Conservation (phyloP, 495 filamentous ascomycete genomes). For the Chaetomium fimeti region DNA sequence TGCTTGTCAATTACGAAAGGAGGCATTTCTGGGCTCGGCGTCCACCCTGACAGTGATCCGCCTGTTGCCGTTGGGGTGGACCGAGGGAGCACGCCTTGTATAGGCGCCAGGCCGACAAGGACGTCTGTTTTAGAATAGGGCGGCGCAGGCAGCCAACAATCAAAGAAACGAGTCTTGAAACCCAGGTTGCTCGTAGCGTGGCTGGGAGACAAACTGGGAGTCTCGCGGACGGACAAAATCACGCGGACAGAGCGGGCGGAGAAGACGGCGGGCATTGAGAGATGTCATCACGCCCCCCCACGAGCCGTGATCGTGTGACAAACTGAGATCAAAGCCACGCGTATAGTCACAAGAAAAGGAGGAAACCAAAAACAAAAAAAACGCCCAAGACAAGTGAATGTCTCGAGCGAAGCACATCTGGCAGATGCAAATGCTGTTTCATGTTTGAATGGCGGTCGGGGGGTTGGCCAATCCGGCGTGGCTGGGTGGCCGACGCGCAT, state of each 20-base stretch:
- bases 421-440: not conserved
- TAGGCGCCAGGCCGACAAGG: not conserved
- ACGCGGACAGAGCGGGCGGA: no score
- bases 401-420: not conserved
- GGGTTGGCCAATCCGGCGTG: constrained; percentile 6
- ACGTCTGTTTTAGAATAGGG: not conserved
- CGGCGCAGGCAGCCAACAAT: constrained; percentile 8
- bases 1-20: no score
- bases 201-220: not conserved
- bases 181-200: not conserved
- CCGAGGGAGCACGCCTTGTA: not conserved
- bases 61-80: not conserved
- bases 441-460: not conserved
- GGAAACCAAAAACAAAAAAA: not conserved
- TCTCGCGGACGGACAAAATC: no score
- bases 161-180: not conserved
- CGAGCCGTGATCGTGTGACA: not conserved
- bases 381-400: not conserved
- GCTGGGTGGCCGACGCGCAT: constrained; percentile 20
- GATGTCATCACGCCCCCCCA: no score
- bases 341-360: not conserved
- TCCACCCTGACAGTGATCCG: not conserved
- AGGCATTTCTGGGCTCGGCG: no score
- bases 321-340: not conserved
- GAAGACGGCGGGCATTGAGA: not conserved